phyloP scores from a whole-genome alignment of 2,329 filamentous ascomycete species.

The Basipetospora sp. region DNA sequence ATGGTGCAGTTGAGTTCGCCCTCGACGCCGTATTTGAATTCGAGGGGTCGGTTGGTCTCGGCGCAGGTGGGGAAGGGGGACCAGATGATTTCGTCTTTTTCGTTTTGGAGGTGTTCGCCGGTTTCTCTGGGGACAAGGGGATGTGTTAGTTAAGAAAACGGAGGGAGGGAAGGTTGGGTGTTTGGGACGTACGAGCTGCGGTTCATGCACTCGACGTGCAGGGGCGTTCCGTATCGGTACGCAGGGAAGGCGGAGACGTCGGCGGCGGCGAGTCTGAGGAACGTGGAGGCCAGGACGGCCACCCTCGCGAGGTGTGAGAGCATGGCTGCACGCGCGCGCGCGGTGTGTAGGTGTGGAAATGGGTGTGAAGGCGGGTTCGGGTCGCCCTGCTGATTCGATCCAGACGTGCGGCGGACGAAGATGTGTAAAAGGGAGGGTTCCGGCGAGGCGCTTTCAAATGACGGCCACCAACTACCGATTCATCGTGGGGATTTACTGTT shows the following conservation, averaged over 20 bases:
- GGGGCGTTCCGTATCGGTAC: slow-evolving; percentile 51
- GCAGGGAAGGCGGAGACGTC: slow-evolving; percentile 21
- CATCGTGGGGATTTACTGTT: no score
- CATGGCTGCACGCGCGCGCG: no score
- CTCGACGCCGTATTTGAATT: slow-evolving; percentile 75
- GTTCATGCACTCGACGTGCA: slow-evolving; percentile 60
- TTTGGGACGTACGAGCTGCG: slow-evolving; percentile 48
- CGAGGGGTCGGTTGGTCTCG: slow-evolving; percentile 68
- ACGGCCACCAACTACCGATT: no score
- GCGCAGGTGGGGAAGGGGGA: slow-evolving; percentile 81
- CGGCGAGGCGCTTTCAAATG: no score
- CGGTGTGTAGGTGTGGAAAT: no score
- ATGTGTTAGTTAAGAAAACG: not conserved
- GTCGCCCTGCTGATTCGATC: no score
- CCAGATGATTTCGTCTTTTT: slow-evolving; percentile 72
- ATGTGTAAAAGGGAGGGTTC: not conserved
- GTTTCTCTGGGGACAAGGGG: slow-evolving; percentile 48
- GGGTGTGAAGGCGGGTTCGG: no score
- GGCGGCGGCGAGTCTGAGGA: not conserved
- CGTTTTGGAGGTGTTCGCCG: slow-evolving; percentile 75
- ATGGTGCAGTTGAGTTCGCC: slow-evolving; percentile 74
- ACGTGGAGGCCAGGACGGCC: not conserved
- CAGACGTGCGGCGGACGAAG: no score
- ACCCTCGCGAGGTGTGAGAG: not conserved
- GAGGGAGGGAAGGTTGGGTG: not conserved